Evolutionary conservation across 176 grass and related monocot species (phyloP).

Genomic region (Saccharum spontaneum): DNA sequence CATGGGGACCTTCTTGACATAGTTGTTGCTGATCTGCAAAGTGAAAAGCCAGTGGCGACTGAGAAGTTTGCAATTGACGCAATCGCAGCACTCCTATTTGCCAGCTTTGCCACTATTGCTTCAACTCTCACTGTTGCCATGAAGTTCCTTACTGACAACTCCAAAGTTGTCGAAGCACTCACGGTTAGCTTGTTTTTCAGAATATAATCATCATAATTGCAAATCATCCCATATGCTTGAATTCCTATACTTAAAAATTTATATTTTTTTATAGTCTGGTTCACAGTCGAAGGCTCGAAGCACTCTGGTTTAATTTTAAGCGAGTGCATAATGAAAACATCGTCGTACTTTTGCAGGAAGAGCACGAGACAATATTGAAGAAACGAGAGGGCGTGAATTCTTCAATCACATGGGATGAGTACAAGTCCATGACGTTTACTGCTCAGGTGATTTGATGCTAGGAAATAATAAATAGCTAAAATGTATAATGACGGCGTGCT

Average conservation of each 20-base stretch:
- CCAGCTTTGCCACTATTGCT: not conserved
- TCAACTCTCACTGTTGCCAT: constrained; percentile 1
- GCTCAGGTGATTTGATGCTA: not conserved
- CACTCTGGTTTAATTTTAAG: too few relatives aligned
- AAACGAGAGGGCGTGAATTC: not conserved
- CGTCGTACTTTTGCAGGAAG: not conserved
- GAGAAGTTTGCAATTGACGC: not conserved
- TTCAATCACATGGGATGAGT: constrained; percentile 17
- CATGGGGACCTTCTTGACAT: constrained; percentile 1
- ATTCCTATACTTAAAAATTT: too few relatives aligned
- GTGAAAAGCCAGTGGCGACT: not conserved
- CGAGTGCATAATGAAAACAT: not conserved
- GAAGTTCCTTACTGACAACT: not conserved
- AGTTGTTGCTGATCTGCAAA: not conserved
- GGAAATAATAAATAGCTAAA: not conserved
- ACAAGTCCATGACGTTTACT: constrained; percentile 16
- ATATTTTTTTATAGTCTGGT: too few relatives aligned
- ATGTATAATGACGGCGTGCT: not conserved
- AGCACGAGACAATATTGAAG: constrained; percentile 13
- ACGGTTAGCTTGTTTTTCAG: not conserved
- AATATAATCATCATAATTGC: not conserved
- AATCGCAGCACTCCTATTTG: constrained; percentile 3
- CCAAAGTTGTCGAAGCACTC: not conserved
- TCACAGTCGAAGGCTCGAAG: too few relatives aligned
- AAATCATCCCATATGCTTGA: too few relatives aligned